Percentiles rank a stretch among this genome's conserved stretches.
Evolutionary conservation across 2,329 filamentous ascomycete genomes (phyloP).

Genomic region (Alternaria gansuensis): DNA sequence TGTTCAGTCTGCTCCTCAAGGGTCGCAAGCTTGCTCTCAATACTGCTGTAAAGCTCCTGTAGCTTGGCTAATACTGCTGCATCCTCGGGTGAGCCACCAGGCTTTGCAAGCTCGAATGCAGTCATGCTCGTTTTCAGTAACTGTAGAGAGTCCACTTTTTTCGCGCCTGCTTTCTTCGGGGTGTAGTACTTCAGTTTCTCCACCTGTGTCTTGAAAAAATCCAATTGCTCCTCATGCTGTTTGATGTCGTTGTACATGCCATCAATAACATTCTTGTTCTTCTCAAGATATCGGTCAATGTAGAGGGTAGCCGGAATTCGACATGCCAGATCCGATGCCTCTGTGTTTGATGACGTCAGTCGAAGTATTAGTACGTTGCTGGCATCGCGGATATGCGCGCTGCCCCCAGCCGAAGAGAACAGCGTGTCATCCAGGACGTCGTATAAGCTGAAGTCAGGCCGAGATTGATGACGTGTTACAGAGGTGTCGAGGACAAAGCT

Average conservation of each 20-base stretch:
- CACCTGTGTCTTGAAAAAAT: constrained; percentile 48
- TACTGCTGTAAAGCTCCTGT: constrained; percentile 41
- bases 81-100: constrained; percentile 31
- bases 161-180: constrained; percentile 36
- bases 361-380: constrained; percentile 65
- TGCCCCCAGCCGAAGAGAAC: constrained; percentile 43
- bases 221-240: constrained; percentile 40
- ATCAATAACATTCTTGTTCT: constrained; percentile 59
- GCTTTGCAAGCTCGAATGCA: constrained; percentile 40
- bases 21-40: constrained; percentile 46
- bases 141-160: constrained; percentile 49
- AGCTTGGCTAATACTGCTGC: constrained; percentile 37
- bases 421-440: constrained; percentile 63
- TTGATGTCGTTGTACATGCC: constrained; percentile 58
- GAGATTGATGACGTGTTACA: constrained; percentile 32
- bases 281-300: constrained; percentile 67
- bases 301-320: constrained; percentile 65
- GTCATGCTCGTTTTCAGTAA: constrained; percentile 53
- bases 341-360: constrained; percentile 44
- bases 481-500: constrained; percentile 45
- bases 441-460: constrained; percentile 57
- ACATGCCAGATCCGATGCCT: constrained; percentile 55
- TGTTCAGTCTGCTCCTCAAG: constrained; percentile 56
- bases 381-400: constrained; percentile 43
- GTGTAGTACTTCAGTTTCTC: constrained; percentile 50